Conservation (phyloP, 495 filamentous ascomycete genomes). For the Rostrohypoxylon terebratum region DNA sequence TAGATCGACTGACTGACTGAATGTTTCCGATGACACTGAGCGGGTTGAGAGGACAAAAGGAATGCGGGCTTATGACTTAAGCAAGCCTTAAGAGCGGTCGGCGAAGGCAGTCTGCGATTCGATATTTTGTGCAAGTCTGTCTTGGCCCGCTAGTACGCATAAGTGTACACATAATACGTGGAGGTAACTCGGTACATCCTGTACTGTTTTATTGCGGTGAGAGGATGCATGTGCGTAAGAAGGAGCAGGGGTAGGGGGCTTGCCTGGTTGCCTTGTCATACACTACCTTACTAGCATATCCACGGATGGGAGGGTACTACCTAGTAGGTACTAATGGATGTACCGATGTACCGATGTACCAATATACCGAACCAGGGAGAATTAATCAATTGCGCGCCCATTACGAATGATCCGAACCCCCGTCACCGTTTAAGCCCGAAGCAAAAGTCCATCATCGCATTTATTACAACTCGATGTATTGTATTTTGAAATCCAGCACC, state of each 20-base stretch:
- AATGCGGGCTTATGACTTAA: constrained; percentile 28
- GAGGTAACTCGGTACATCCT: constrained; percentile 13
- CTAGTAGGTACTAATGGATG: too few species aligned
- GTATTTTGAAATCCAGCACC: constrained; percentile 22
- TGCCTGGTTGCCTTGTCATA: constrained; percentile 25
- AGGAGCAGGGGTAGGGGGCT: constrained; percentile 9
- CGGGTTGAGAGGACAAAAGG: constrained; percentile 5
- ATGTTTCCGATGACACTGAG: constrained; percentile 47
- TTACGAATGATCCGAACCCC: constrained; percentile 47
- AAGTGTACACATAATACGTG: constrained; percentile 21
- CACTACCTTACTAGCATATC: background rate
- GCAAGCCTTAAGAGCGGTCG: constrained; percentile 39
- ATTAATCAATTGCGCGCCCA: constrained; percentile 41
- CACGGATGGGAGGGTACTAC: too few species aligned
- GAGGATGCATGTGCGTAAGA: constrained; percentile 42
- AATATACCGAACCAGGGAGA: constrained; percentile 10
- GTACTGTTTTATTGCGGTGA: constrained; percentile 43
- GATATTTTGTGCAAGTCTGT: constrained; percentile 37
- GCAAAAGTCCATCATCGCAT: constrained; percentile 47
- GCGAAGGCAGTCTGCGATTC: constrained; percentile 30
- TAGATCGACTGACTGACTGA: constrained; percentile 13
- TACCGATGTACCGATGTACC: constrained; percentile 16
- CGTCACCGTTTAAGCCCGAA: constrained; percentile 48
- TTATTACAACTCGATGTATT: constrained; percentile 36
- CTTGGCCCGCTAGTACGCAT: constrained; percentile 36